Conservation (phyloP, 2,329 filamentous ascomycete species). For the Talaromyces sp. region DNA sequence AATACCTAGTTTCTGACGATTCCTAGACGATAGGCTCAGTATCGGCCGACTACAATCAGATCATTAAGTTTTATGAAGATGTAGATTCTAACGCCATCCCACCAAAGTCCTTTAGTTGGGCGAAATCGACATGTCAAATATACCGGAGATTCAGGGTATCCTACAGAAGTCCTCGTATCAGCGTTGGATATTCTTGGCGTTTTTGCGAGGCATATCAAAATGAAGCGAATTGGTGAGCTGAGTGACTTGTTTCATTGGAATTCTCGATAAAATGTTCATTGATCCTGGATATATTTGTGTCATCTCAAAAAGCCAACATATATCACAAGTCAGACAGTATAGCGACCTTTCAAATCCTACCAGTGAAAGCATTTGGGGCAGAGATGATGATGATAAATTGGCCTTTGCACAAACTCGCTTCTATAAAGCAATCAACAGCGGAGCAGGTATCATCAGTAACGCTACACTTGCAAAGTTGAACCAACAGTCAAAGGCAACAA, state of each 20-base stretch:
- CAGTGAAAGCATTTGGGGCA: neutral
- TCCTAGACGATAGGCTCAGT: neutral
- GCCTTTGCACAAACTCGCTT: neutral
- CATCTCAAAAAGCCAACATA: neutral
- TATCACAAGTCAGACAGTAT: neutral
- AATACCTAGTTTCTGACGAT: neutral
- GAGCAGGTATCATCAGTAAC: neutral
- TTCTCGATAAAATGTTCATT: neutral
- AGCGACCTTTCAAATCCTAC: neutral
- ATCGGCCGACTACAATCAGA: neutral
- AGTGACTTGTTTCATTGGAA: neutral
- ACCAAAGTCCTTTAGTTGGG: neutral
- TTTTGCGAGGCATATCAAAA: neutral
- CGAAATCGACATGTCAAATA: neutral
- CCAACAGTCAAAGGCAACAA: neutral
- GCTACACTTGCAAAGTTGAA: neutral
- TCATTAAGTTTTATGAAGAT: neutral
- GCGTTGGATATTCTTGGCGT: neutral
- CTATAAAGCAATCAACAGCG: neutral
- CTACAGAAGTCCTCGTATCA: neutral
- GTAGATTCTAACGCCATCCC: too few relatives aligned
- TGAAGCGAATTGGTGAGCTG: neutral
- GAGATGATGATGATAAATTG: neutral
- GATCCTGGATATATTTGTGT: neutral
- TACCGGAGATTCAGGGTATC: neutral